Conservation (phyloP, 108 stramenopile species). For the Asterionellopsis glacialis region DNA sequence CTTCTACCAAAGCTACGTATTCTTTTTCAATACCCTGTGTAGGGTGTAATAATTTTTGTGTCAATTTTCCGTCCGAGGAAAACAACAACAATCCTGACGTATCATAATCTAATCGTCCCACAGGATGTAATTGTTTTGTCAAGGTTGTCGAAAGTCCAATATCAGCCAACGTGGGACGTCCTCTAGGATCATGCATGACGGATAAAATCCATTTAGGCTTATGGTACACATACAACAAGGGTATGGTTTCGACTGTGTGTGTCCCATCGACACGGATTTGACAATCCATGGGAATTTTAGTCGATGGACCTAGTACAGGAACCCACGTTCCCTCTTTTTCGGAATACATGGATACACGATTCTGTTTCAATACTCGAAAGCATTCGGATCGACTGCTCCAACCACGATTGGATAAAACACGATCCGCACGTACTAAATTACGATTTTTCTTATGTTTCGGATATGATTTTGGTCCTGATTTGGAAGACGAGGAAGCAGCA, state of each 20-base stretch:
- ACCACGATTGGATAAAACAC: conserved; percentile 76
- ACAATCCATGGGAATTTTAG: conserved; percentile 56
- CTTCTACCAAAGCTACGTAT: conserved; percentile 72
- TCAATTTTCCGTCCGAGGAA: conserved; percentile 64
- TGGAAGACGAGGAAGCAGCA: background rate
- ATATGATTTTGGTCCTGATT: background rate
- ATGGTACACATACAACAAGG: conserved; percentile 63
- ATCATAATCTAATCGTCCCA: conserved; percentile 85
- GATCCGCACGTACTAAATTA: conserved; percentile 64
- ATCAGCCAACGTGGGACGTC: conserved; percentile 34
- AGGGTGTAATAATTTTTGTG: conserved; percentile 77
- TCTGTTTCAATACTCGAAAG: conserved; percentile 52
- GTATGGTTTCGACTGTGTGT: conserved; percentile 48
- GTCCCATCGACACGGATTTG: conserved; percentile 63
- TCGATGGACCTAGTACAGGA: conserved; percentile 44
- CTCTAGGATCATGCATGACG: conserved; percentile 61
- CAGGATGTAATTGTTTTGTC: conserved; percentile 62
- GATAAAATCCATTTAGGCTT: conserved; percentile 84
- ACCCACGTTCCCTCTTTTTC: conserved; percentile 16
- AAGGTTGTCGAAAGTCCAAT: conserved; percentile 1
- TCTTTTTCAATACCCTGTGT: conserved; percentile 69
- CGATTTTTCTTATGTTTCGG: conserved; percentile 15
- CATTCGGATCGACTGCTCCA: conserved; percentile 62
- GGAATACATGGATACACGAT: conserved; percentile 30
- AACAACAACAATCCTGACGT: conserved; percentile 78